These are phyloP conservation scores for Nelumbo lutea DNA, from an alignment of 164 flowering plant genomes.

Conservation along the genomic window DNA sequence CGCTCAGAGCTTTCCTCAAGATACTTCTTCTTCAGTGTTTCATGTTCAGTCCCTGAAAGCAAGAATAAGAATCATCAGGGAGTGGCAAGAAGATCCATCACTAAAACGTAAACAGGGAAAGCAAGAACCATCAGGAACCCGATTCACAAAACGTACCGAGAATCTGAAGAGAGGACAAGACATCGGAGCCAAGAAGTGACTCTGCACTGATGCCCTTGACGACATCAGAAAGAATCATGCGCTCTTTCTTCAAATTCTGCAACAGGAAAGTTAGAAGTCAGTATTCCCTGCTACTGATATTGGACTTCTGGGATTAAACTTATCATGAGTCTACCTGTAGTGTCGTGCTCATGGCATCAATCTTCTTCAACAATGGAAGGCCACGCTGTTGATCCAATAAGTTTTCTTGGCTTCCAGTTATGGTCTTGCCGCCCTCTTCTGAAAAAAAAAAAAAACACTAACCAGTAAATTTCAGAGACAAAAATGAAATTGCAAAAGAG, in stretches of 20 bases:
- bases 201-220: slow-evolving; percentile 36
- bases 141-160: slow-evolving; percentile 39
- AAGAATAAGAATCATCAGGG: background rate
- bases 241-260: slow-evolving; percentile 55
- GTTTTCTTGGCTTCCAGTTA: slow-evolving; percentile 20
- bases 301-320: background rate
- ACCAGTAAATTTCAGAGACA: background rate
- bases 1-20: slow-evolving; percentile 53
- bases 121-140: background rate
- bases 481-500: background rate
- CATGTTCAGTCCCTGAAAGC: slow-evolving; percentile 43
- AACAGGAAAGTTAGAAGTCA: slow-evolving; percentile 8
- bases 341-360: slow-evolving; percentile 35
- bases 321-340: slow-evolving; percentile 34
- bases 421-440: slow-evolving; percentile 23
- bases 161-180: slow-evolving; percentile 31
- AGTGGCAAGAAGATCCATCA: background rate
- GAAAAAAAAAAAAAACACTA: slow-evolving; percentile 3
- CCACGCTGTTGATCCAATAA: slow-evolving; percentile 29
- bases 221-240: slow-evolving; percentile 36
- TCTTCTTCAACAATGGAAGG: slow-evolving; percentile 42
- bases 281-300: too few species aligned
- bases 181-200: slow-evolving; percentile 41
- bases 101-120: background rate
- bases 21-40: slow-evolving; percentile 51